Percentiles rank a stretch among this genome's conserved stretches.
Evolutionary conservation across 2,329 filamentous ascomycete species (phyloP).

Genomic region (Paecilomyces sp.): DNA sequence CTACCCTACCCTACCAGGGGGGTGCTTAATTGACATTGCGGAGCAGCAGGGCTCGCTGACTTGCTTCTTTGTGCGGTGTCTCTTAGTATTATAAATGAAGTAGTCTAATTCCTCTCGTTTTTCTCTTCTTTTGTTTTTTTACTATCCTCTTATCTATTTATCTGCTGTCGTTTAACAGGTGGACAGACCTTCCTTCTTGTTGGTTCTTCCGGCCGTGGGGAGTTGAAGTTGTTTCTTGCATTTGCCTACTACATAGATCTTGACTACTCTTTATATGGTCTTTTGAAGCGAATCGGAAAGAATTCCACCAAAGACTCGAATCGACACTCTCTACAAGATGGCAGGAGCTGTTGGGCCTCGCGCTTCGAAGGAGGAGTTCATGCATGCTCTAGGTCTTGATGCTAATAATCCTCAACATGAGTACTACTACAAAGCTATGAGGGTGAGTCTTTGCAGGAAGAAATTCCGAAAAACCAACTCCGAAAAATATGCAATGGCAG

Average conservation of each 20-base stretch:
- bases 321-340: conserved; percentile 12
- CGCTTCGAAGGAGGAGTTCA: conserved; percentile 41
- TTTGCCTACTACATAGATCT: neutral
- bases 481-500: neutral
- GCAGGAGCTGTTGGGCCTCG: conserved; percentile 30
- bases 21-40: neutral
- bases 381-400: conserved; percentile 35
- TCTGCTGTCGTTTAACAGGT: neutral
- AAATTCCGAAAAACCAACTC: neutral
- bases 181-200: neutral
- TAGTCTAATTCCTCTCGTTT: neutral
- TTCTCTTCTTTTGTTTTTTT: neutral
- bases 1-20: neutral
- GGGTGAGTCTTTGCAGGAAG: conserved; percentile 22
- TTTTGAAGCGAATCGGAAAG: neutral
- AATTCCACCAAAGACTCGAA: neutral
- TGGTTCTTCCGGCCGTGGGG: neutral
- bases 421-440: conserved; percentile 38
- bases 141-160: neutral
- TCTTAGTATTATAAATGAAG: neutral
- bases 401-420: conserved; percentile 36
- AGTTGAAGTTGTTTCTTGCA: neutral
- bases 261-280: neutral
- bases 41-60: neutral
- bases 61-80: neutral